These are phyloP conservation scores for Brettanomyces nanus DNA, from an alignment of 805 yeast genomes.

Conservation along the genomic window DNA sequence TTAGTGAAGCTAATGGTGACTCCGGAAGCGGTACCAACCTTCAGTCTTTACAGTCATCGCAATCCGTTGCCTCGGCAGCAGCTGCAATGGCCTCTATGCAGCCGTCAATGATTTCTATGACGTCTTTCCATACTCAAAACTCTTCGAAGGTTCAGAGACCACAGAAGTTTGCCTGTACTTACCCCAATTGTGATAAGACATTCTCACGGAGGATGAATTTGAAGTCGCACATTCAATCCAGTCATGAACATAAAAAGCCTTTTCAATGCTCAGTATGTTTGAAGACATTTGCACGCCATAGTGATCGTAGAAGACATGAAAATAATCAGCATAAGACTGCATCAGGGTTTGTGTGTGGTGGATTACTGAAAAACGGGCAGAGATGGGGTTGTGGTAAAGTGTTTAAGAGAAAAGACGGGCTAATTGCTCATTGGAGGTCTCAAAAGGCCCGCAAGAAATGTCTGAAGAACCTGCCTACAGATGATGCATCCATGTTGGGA, in stretches of 20 bases:
- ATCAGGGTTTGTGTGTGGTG: constrained; percentile 23
- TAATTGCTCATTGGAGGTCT: constrained; percentile 29
- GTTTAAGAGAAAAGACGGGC: constrained; percentile 29
- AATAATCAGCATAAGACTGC: constrained; percentile 24
- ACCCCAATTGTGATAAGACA: constrained; percentile 21
- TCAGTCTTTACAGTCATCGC: background rate
- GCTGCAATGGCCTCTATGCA: background rate
- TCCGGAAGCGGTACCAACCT: background rate
- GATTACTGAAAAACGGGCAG: constrained; percentile 20
- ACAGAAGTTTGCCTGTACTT: constrained; percentile 18
- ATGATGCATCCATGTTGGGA: constrained; percentile 3
- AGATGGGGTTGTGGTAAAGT: constrained; percentile 29
- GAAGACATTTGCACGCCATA: constrained; percentile 26
- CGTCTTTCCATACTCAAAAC: background rate
- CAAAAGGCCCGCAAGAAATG: constrained; percentile 28
- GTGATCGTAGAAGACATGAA: constrained; percentile 28
- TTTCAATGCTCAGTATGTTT: constrained; percentile 23
- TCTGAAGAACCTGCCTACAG: constrained; percentile 13
- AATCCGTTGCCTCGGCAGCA: background rate
- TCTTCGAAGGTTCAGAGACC: background rate
- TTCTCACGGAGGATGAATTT: constrained; percentile 28
- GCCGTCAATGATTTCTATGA: too few relatives aligned
- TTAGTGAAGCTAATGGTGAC: background rate
- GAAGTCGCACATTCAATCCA: constrained; percentile 26
- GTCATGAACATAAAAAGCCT: constrained; percentile 27